phyloP scores from a whole-genome alignment of 1,139 yeast species.

The Taphrina wiesneri region DNA sequence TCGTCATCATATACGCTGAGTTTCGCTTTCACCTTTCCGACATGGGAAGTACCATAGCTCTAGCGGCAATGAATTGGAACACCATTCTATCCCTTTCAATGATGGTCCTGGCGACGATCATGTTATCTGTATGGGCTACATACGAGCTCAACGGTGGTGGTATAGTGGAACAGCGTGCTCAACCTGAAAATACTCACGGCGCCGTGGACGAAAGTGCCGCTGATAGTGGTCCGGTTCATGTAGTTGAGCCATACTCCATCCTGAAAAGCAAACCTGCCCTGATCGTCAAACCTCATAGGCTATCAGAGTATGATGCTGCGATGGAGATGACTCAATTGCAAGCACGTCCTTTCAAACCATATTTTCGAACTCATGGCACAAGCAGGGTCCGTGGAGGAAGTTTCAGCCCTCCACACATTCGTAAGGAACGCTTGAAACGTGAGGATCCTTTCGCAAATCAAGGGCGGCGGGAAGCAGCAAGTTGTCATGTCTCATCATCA shows the following conservation, averaged over 20 bases:
- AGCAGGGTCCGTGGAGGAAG: not conserved
- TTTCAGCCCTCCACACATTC: too few species aligned
- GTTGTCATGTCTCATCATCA: not conserved
- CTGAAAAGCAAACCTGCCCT: not conserved
- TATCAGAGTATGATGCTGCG: not conserved
- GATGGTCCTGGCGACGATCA: not conserved
- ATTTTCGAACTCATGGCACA: not conserved
- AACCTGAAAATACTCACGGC: not conserved
- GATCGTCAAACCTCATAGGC: not conserved
- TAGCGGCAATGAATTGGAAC: constrained; percentile 3
- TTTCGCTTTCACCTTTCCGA: too few species aligned
- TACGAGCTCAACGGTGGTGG: constrained; percentile 8
- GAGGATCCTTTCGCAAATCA: not conserved
- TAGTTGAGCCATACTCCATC: not conserved
- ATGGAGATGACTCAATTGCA: not conserved
- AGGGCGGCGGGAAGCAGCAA: not conserved
- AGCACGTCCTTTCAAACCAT: not conserved
- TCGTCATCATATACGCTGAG: too few species aligned
- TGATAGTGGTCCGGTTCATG: not conserved
- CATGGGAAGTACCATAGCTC: not conserved
- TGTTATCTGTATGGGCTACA: not conserved
- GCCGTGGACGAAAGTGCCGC: not conserved
- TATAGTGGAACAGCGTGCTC: not conserved
- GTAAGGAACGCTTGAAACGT: not conserved
- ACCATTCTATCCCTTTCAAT: not conserved